Evolutionary conservation across 2,329 filamentous ascomycete species (phyloP).

Genomic region (Teratosphaeria pseudoeucalypti): DNA sequence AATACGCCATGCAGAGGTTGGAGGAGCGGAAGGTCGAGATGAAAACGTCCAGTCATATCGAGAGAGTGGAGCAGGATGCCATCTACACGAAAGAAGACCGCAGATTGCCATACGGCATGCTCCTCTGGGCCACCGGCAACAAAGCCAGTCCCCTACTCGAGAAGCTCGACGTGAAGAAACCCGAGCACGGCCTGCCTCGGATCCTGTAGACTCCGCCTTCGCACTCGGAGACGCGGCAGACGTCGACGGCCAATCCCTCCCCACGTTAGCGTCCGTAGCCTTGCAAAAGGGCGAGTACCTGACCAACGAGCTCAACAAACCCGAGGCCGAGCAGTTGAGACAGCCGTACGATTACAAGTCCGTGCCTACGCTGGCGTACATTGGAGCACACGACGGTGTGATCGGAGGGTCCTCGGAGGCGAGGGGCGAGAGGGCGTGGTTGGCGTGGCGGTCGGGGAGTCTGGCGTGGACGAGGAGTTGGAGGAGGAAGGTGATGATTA

Average conservation of each 20-base stretch:
- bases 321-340: constrained; percentile 2
- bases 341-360: constrained; percentile 30
- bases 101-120: constrained; percentile 27
- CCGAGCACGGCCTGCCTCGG: constrained; percentile 22
- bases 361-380: constrained; percentile 30
- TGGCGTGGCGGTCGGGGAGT: constrained; percentile 33
- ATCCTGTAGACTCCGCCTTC: constrained; percentile 24
- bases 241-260: constrained; percentile 27
- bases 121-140: constrained; percentile 33
- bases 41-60: constrained; percentile 29
- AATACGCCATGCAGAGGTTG: constrained; percentile 33
- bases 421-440: constrained; percentile 33
- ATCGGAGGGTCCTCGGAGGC: constrained; percentile 30
- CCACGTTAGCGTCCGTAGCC: constrained; percentile 29
- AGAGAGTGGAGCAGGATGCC: constrained; percentile 25
- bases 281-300: constrained; percentile 31
- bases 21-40: constrained; percentile 29
- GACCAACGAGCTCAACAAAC: constrained; percentile 19
- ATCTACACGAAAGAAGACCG: constrained; percentile 29
- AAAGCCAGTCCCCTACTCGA: constrained; percentile 25
- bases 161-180: constrained; percentile 24
- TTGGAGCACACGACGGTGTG: constrained; percentile 34
- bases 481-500: constrained; percentile 22
- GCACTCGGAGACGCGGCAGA: constrained; percentile 31
- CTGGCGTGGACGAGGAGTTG: constrained; percentile 22